Percentiles rank a stretch among this genome's conserved stretches.
These are phyloP conservation scores for Pyricularia sp. DNA, from an alignment of 2,329 filamentous ascomycete genomes.

Conservation along the genomic window DNA sequence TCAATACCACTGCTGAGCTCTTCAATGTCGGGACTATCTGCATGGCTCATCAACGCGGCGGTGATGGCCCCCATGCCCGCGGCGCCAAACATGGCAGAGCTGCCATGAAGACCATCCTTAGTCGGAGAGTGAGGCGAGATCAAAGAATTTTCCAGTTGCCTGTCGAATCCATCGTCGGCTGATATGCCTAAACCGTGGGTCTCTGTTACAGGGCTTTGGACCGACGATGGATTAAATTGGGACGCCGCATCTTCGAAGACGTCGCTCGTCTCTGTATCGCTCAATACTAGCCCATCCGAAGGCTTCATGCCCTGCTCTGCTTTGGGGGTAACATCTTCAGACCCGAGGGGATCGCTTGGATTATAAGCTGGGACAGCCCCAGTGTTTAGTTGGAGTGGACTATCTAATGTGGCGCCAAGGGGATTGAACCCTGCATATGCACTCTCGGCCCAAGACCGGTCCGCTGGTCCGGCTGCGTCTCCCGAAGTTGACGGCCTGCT, in stretches of 20 bases:
- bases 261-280: constrained; percentile 7
- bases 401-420: not conserved
- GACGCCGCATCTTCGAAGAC: constrained; percentile 7
- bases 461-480: not conserved
- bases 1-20: not conserved
- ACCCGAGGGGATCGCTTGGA: constrained; percentile 38
- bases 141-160: not conserved
- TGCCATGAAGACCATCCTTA: not conserved
- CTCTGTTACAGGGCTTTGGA: constrained; percentile 2
- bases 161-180: not conserved
- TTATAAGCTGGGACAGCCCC: constrained; percentile 16
- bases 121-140: not conserved
- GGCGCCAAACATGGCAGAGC: not conserved
- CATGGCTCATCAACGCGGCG: not conserved
- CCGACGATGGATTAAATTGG: constrained; percentile 1
- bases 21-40: not conserved
- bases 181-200: not conserved
- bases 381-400: constrained; percentile 27
- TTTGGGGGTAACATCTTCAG: constrained; percentile 56
- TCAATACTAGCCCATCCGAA: constrained; percentile 6
- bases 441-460: not conserved
- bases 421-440: not conserved
- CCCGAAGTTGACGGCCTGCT: constrained; percentile 13
- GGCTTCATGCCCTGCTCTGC: constrained; percentile 31
- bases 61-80: not conserved